Percentiles rank a stretch among this genome's conserved stretches.
phyloP scores from a whole-genome alignment of 495 filamentous ascomycete species.

The Parachaetomium inaequale region DNA sequence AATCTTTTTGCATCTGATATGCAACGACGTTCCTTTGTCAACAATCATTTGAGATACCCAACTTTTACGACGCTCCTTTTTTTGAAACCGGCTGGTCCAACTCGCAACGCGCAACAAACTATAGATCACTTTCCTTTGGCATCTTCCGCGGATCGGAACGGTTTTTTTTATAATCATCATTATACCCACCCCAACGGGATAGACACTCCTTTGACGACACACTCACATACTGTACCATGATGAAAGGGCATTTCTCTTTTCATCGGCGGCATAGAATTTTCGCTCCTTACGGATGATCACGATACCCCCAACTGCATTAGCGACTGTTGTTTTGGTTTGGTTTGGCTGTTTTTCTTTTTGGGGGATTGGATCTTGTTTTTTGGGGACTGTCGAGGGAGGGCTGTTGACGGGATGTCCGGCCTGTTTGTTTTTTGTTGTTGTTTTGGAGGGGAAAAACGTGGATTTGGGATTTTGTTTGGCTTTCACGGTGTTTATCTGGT shows the following conservation, averaged over 20 bases:
- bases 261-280: constrained; percentile 34
- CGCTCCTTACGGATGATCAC: constrained; percentile 40
- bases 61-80: constrained; percentile 47
- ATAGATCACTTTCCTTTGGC: constrained; percentile 50
- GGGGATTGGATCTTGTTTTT: constrained; percentile 8
- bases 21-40: constrained; percentile 43
- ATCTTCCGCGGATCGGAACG: constrained; percentile 22
- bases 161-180: too few relatives aligned
- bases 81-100: constrained; percentile 37
- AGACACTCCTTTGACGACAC: constrained; percentile 27
- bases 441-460: constrained; percentile 5
- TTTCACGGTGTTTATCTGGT: constrained; percentile 6
- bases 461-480: constrained; percentile 1
- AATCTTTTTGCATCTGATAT: constrained; percentile 15
- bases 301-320: constrained; percentile 52
- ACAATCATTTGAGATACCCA: constrained; percentile 33
- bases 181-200: constrained; percentile 28
- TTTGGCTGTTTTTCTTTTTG: constrained; percentile 5
- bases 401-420: constrained; percentile 8
- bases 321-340: constrained; percentile 44
- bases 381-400: not conserved
- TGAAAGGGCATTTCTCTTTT: constrained; percentile 22
- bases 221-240: constrained; percentile 18
- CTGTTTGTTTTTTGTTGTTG: constrained; percentile 1
- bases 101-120: constrained; percentile 24